These are phyloP conservation scores for Isoetes engelmannii DNA, from an alignment of 83 land plant genomes.

Conservation along the genomic window DNA sequence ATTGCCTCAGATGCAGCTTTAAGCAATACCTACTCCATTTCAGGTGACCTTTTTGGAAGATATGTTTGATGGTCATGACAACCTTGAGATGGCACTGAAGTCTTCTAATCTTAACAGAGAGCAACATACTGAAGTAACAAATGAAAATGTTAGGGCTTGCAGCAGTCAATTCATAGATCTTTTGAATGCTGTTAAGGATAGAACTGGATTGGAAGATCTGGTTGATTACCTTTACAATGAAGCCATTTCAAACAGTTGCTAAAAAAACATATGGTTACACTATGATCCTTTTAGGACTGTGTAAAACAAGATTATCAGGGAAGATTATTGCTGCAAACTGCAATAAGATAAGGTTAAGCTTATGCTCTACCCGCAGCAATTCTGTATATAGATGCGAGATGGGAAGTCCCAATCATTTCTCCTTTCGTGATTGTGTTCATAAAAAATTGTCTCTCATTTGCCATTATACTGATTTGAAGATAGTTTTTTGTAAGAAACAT, in stretches of 20 bases:
- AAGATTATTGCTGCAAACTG: conserved; percentile 74
- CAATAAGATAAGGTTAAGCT: conserved; percentile 94
- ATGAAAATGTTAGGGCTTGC: conserved; percentile 21
- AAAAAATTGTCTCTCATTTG: conserved; percentile 68
- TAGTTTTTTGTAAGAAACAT: conserved; percentile 26
- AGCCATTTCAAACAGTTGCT: conserved; percentile 80
- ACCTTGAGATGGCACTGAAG: background rate
- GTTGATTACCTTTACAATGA: conserved; percentile 59
- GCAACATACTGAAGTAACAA: too few relatives aligned
- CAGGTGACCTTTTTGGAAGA: conserved; percentile 51
- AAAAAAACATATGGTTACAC: conserved; percentile 67
- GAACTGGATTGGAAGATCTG: conserved; percentile 87
- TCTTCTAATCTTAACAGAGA: background rate
- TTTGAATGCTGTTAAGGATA: conserved; percentile 46
- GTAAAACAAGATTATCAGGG: conserved; percentile 75
- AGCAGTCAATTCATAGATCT: conserved; percentile 31
- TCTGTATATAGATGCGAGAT: conserved; percentile 83
- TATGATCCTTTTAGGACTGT: conserved; percentile 63
- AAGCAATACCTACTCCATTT: conserved; percentile 39
- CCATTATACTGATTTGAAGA: conserved; percentile 59
- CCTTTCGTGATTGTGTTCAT: conserved; percentile 79
- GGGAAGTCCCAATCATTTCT: conserved; percentile 77
- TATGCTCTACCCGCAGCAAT: conserved; percentile 80
- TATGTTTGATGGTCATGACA: conserved; percentile 23
- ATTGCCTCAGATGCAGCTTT: conserved; percentile 48